Percentiles rank a stretch among this genome's conserved stretches.
These are phyloP conservation scores for Ganoderma sp. DNA, from an alignment of 1,284 basidiomycete species.

Conservation along the genomic window DNA sequence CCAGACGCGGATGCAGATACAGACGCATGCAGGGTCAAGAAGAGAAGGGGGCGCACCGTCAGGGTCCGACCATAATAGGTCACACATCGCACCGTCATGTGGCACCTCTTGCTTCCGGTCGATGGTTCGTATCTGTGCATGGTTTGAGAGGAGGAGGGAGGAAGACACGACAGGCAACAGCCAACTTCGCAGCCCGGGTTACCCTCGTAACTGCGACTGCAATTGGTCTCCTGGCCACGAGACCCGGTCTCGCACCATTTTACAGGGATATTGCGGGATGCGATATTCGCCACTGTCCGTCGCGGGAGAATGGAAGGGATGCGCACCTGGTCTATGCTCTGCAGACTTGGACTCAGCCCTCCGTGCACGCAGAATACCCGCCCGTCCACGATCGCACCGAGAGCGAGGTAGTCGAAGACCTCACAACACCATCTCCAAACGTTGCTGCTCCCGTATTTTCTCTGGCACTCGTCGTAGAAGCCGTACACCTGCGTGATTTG, in stretches of 20 bases:
- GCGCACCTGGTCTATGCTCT: slow-evolving; percentile 84
- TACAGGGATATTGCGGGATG: no score
- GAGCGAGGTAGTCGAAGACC: slow-evolving; percentile 95
- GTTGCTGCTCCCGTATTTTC: slow-evolving; percentile 94
- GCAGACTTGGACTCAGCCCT: slow-evolving; percentile 88
- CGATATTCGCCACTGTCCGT: no score
- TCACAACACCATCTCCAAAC: slow-evolving; percentile 99
- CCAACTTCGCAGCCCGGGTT: no score
- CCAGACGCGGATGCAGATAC: not conserved
- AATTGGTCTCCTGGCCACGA: no score
- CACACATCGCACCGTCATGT: slow-evolving; percentile 99
- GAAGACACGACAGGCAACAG: not conserved
- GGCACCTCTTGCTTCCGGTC: slow-evolving; percentile 98
- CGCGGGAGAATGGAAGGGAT: no score
- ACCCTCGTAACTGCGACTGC: no score
- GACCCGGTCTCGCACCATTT: no score
- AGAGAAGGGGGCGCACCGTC: slow-evolving; percentile 65
- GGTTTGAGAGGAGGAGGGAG: slow-evolving; percentile 1
- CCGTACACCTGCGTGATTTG: slow-evolving; percentile 99
- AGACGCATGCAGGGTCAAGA: slow-evolving; percentile 1
- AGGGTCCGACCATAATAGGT: slow-evolving; percentile 98
- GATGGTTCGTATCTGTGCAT: slow-evolving; percentile 88
- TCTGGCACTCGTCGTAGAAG: slow-evolving; percentile 98
- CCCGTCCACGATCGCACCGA: slow-evolving; percentile 95
- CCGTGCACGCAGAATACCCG: slow-evolving; percentile 94